Evolutionary conservation across 805 yeast genomes (phyloP).

Genomic region (Saccharomycopsis vini): DNA sequence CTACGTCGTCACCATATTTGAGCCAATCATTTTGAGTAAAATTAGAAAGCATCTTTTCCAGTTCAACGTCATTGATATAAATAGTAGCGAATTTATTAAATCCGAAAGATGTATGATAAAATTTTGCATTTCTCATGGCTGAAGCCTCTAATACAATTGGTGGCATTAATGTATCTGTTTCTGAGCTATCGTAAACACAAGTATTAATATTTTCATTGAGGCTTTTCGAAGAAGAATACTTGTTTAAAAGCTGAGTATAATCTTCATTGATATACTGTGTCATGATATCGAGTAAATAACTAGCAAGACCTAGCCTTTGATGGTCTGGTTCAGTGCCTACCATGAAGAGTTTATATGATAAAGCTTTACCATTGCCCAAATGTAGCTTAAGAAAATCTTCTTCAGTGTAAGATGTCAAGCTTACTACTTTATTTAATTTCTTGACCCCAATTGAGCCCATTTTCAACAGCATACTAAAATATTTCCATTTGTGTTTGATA

Average conservation of each 20-base stretch:
- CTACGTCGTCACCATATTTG: conserved; percentile 2
- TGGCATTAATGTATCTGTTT: conserved; percentile 1
- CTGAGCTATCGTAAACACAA: conserved; percentile 7
- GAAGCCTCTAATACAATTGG: conserved; percentile 12
- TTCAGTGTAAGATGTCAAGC: conserved; percentile 4
- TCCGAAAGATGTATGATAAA: conserved; percentile 5
- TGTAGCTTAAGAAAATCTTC: neutral
- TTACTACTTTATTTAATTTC: conserved; percentile 1
- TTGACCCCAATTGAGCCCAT: conserved; percentile 4
- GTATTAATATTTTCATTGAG: conserved; percentile 1
- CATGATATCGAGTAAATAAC: conserved; percentile 1
- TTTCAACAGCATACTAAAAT: neutral
- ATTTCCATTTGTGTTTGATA: neutral
- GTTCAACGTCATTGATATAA: conserved; percentile 5
- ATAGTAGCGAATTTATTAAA: conserved; percentile 11
- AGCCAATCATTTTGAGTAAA: neutral
- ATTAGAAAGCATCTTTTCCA: conserved; percentile 1
- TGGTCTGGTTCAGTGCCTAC: conserved; percentile 11
- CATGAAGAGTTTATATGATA: conserved; percentile 5
- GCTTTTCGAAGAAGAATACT: too few relatives aligned
- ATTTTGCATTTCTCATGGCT: neutral
- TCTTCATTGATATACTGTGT: conserved; percentile 4
- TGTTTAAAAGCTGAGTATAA: neutral
- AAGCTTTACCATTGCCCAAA: neutral
- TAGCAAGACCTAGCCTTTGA: conserved; percentile 12